Conservation (phyloP, 352 stramenopile species). For the Phytophthora palmivora region DNA sequence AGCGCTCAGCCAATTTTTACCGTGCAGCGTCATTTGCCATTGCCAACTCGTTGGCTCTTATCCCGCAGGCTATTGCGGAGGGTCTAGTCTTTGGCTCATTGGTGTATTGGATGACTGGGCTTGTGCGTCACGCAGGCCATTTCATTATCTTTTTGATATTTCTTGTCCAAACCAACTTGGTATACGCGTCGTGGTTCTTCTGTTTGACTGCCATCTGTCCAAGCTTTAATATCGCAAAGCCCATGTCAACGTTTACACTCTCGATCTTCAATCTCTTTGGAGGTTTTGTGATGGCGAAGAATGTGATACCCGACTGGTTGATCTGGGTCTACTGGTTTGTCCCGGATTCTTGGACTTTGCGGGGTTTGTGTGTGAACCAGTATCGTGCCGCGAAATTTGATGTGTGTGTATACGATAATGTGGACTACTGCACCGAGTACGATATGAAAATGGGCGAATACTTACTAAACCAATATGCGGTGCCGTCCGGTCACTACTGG, state of each 20-base stretch:
- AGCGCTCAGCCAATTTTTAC: slow-evolving; percentile 79
- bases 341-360: slow-evolving; percentile 55
- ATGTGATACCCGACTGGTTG: slow-evolving; percentile 55
- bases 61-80: slow-evolving; percentile 54
- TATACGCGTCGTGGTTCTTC: slow-evolving; percentile 47
- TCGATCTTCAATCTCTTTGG: slow-evolving; percentile 50
- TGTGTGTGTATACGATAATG: slow-evolving; percentile 36
- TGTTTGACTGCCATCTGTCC: slow-evolving; percentile 39
- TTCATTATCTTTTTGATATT: slow-evolving; percentile 48
- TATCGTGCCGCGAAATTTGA: slow-evolving; percentile 46
- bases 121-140: slow-evolving; percentile 21
- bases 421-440: slow-evolving; percentile 46
- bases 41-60: slow-evolving; percentile 33
- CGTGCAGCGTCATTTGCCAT: slow-evolving; percentile 75
- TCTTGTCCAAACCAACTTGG: slow-evolving; percentile 41
- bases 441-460: slow-evolving; percentile 49
- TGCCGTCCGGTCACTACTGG: slow-evolving; percentile 34
- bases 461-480: slow-evolving; percentile 36
- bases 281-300: slow-evolving; percentile 62
- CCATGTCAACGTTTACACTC: slow-evolving; percentile 48
- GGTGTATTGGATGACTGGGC: slow-evolving; percentile 83
- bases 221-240: slow-evolving; percentile 46
- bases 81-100: slow-evolving; percentile 74
- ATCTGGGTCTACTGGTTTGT: slow-evolving; percentile 74
- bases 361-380: slow-evolving; percentile 48